These are phyloP conservation scores for Tolypocladium inflatum DNA, from an alignment of 2,329 filamentous ascomycete genomes.

Conservation along the genomic window DNA sequence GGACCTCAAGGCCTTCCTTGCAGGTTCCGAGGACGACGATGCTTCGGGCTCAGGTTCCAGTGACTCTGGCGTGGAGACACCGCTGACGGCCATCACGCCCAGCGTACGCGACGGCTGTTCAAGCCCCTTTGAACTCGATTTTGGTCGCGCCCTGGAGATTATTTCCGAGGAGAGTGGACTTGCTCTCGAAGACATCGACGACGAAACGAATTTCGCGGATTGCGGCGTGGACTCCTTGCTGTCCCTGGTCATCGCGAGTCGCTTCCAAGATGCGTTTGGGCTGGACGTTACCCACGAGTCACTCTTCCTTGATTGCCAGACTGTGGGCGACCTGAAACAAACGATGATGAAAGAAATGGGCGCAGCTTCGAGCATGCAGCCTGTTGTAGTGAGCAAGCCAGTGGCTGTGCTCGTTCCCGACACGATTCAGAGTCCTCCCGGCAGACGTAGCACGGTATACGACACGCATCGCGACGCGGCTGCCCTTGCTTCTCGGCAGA, in stretches of 20 bases:
- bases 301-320: constrained; percentile 43
- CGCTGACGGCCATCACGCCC: background rate
- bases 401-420: background rate
- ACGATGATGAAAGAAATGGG: background rate
- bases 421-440: background rate
- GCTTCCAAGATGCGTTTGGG: constrained; percentile 47
- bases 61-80: background rate
- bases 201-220: constrained; percentile 43
- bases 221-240: constrained; percentile 52
- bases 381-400: background rate
- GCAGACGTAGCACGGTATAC: background rate
- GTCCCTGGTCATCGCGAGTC: constrained; percentile 45
- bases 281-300: constrained; percentile 39
- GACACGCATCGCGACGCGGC: background rate
- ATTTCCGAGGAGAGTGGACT: constrained; percentile 6
- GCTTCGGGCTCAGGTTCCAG: background rate
- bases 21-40: background rate
- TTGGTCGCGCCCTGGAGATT: background rate
- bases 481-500: background rate
- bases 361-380: background rate
- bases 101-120: background rate
- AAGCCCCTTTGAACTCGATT: background rate
- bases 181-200: constrained; percentile 2
- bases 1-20: constrained; percentile 1
- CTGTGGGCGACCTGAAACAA: constrained; percentile 42